Evolutionary conservation across 2,329 filamentous ascomycete genomes (phyloP), one percentile per base, ranked within the genome.

Genomic region (Fusarium mexicanum): DNA sequence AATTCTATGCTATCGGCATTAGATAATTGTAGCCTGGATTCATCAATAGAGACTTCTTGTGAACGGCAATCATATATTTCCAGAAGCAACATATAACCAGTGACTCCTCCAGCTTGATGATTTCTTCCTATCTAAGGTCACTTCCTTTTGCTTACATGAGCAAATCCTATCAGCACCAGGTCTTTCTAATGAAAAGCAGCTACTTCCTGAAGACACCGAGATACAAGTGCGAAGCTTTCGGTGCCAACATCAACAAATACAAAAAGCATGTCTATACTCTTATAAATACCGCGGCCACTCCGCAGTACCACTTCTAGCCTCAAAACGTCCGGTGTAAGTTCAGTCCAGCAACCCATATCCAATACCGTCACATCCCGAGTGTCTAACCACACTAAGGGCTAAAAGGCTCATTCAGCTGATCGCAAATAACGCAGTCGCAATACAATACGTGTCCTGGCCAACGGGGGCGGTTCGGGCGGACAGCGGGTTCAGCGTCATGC

Each of bases 51-150:
- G 33, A 35, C 14, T 35, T 35, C 14, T 35, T 17, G 33, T 35
- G 33, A 35, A 35, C 14, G 14, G 14, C 33, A 16, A 35, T 35
- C 14, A 1, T 16, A 35, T 1, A 8, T 35, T 8, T 14, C 2
- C 33, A 35, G 33, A 3, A 35, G 33, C 14, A 35, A 8, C 2
- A 35, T 8, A 35, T 17, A 16, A 17, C 7, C 14, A 16, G 33
- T 3, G 0, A 35, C 14, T 35, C 7, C 33, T 35, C 33, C 14
- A 16, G 33, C 3, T 7, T 35, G 14, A 35, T 35, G 0, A 9
- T 1, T 35, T 35, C 3, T 35, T 35, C 14, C 33, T 35, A 35
- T 35, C 14, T 9, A 16, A 16, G 1, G 0, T 17, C 33, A 3
- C 33, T 35, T 2, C 14, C 14, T 24, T 5, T 43, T 43, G 8